phyloP scores from a whole-genome alignment of 495 filamentous ascomycete genomes.

The Aspergillus conjunctus region DNA sequence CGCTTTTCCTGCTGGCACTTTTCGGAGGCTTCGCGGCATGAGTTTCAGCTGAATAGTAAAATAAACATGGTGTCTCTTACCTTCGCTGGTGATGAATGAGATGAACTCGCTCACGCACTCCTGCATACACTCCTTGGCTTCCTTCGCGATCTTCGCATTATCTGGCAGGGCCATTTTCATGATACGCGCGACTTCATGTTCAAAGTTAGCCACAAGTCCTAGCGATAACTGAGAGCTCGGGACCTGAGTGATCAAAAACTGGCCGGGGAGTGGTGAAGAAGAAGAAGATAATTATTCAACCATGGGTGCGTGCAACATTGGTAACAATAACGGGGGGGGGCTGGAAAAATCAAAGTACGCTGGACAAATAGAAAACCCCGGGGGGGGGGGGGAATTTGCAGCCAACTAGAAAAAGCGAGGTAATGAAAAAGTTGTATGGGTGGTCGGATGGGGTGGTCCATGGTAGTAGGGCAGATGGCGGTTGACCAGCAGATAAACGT shows the following conservation, averaged over 20 bases:
- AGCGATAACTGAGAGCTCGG: background rate
- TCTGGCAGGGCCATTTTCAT: constrained; percentile 98
- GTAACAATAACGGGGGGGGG: background rate
- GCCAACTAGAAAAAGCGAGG: constrained; percentile 23
- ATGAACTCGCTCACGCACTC: constrained; percentile 99
- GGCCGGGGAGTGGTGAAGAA: background rate
- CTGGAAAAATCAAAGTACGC: constrained; percentile 3
- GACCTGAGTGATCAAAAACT: background rate
- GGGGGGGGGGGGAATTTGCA: constrained; percentile 12
- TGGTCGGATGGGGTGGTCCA: constrained; percentile 26
- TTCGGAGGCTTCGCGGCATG: constrained; percentile 72
- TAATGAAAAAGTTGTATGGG: constrained; percentile 22
- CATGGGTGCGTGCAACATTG: background rate
- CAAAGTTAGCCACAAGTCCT: constrained; percentile 69
- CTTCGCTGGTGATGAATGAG: constrained; percentile 99
- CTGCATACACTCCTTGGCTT: constrained; percentile 99
- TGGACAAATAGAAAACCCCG: constrained; percentile 4
- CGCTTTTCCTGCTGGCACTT: constrained; percentile 99
- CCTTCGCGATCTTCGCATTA: constrained; percentile 98
- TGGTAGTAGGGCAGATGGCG: constrained; percentile 43
- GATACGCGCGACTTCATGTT: constrained; percentile 95
- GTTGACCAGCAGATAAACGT: constrained; percentile 50
- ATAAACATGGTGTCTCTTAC: constrained; percentile 46
- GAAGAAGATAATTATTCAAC: background rate
- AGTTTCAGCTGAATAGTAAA: constrained; percentile 5